Percentiles rank a stretch among this genome's conserved stretches.
These are phyloP conservation scores for Tylopilus sp. DNA, from an alignment of 1,284 basidiomycete species.

Conservation along the genomic window DNA sequence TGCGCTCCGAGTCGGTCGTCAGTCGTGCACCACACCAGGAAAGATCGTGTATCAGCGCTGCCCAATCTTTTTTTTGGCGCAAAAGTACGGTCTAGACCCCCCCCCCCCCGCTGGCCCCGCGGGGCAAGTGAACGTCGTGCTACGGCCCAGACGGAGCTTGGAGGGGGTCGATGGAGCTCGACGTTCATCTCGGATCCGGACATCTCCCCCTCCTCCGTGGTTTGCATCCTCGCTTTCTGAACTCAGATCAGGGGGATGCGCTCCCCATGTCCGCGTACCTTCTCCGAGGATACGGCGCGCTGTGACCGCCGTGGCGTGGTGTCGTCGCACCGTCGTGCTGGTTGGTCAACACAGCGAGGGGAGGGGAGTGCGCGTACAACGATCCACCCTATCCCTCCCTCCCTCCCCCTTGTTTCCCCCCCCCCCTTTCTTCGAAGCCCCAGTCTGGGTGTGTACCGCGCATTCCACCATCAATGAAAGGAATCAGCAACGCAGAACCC, in stretches of 20 bases:
- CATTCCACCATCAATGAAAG: neutral
- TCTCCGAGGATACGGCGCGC: too few relatives aligned
- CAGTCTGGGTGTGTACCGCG: too few relatives aligned
- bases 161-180: too few relatives aligned
- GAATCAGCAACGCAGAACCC: slow-evolving; percentile 4
- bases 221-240: slow-evolving; percentile 7
- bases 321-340: neutral
- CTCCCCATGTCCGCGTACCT: neutral
- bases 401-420: neutral
- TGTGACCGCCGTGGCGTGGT: neutral
- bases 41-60: neutral
- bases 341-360: slow-evolving; percentile 1
- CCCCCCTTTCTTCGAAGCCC: neutral
- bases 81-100: slow-evolving; percentile 1
- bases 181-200: slow-evolving; percentile 10
- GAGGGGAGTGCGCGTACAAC: neutral
- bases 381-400: too few relatives aligned
- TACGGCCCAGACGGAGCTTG: too few relatives aligned
- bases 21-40: slow-evolving; percentile 4
- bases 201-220: slow-evolving; percentile 3
- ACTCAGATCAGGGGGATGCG: neutral
- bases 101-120: slow-evolving; percentile 7
- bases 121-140: too few relatives aligned
- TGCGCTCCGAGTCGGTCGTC: too few relatives aligned
- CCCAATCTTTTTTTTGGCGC: neutral